Percentiles rank a stretch among this genome's conserved stretches.
phyloP scores from a whole-genome alignment of 169 alveolate genomes.

The Plasmodium malariae region DNA sequence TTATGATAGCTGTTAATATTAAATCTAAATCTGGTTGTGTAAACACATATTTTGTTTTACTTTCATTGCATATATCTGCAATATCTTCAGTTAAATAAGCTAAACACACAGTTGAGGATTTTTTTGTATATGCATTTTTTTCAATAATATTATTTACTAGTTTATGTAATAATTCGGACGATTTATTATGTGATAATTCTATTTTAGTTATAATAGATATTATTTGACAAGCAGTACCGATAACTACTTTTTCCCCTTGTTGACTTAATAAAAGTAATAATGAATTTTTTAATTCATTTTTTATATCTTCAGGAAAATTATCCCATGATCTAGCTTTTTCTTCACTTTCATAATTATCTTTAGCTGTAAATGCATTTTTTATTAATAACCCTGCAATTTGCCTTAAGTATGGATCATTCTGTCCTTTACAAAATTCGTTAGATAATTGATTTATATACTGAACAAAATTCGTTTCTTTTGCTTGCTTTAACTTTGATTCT shows the following conservation, averaged over 20 bases:
- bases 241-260: conserved; percentile 85
- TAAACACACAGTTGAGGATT: conserved; percentile 87
- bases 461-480: conserved; percentile 82
- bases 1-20: conserved; percentile 83
- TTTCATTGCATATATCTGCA: conserved; percentile 82
- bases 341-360: conserved; percentile 84
- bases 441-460: conserved; percentile 84
- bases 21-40: conserved; percentile 80
- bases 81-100: conserved; percentile 90
- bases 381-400: conserved; percentile 90
- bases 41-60: conserved; percentile 81
- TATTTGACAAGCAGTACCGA: conserved; percentile 90
- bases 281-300: conserved; percentile 82
- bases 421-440: conserved; percentile 83
- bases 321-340: conserved; percentile 81
- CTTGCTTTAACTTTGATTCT: conserved; percentile 80
- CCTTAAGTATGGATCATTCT: conserved; percentile 82
- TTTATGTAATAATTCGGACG: conserved; percentile 90
- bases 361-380: conserved; percentile 87
- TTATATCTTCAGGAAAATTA: conserved; percentile 83
- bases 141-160: conserved; percentile 83
- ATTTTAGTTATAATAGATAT: conserved; percentile 89
- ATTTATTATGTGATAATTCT: conserved; percentile 87
- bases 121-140: conserved; percentile 85
- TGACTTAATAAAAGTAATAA: conserved; percentile 83